These are phyloP conservation scores for Rhynchosporium secalis DNA, from an alignment of 2,329 filamentous ascomycete genomes.

Conservation along the genomic window DNA sequence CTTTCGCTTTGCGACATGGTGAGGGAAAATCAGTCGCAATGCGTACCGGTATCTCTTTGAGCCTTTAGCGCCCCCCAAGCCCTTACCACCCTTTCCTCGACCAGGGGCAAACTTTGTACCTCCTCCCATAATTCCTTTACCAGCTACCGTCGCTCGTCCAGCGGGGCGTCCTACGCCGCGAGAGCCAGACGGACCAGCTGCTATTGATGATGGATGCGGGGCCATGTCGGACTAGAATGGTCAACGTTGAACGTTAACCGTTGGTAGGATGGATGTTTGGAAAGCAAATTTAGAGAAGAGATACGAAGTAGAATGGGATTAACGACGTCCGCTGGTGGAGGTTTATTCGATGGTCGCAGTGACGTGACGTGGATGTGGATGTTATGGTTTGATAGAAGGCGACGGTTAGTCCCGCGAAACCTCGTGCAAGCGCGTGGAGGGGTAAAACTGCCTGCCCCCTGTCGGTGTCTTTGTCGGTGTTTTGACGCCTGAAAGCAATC, in stretches of 20 bases:
- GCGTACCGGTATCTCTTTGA: constrained; percentile 21
- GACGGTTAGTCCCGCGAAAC: neutral
- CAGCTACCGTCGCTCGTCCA: constrained; percentile 12
- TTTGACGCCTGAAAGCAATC: neutral
- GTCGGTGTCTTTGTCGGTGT: neutral
- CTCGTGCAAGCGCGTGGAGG: neutral
- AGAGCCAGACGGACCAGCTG: neutral
- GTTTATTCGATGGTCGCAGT: neutral
- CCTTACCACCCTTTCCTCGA: constrained; percentile 24
- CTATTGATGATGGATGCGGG: neutral
- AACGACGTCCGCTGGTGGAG: no score
- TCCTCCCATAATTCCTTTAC: constrained; percentile 17
- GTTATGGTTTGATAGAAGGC: constrained; percentile 1
- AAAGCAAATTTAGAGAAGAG: no score
- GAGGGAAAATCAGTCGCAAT: neutral
- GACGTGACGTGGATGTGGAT: neutral
- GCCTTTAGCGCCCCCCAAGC: constrained; percentile 16
- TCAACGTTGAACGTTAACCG: no score
- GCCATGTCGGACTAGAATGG: neutral
- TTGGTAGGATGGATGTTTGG: no score
- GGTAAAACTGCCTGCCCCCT: neutral
- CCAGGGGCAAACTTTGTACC: constrained; percentile 10
- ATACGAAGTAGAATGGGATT: no score
- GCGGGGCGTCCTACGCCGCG: neutral
- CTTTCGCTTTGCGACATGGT: neutral